Evolutionary conservation across 1,284 basidiomycete species (phyloP), one percentile per base, ranked within the genome.

Genomic region (Ceratobasidium sp.): DNA sequence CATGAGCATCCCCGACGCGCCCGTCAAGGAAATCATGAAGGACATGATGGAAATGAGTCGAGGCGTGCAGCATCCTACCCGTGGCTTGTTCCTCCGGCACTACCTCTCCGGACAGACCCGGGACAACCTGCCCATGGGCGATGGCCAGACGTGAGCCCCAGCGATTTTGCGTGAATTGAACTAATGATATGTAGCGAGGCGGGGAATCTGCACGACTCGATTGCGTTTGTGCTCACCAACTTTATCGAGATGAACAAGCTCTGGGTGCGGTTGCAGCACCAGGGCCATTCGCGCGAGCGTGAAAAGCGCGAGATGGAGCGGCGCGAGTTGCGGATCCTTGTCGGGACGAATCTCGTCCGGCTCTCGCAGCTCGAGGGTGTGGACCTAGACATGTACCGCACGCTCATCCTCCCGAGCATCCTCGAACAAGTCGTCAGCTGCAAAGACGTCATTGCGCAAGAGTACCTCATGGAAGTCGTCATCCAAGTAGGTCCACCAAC

Each of bases 221-320:
- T 93, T 73, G 87, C 87, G 1, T 98, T 97, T 77, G 94, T 97
- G 29, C 85, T 98, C 70, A 96, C 94, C 72, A 97, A 98, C 80
- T 97, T 97, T 76, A 94, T 98, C 77, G 95, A 98, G 78, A 98
- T 97, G 95, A 98, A 97, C 85, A 98, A 97, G 79, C 88, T 98
- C 31, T 98, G 95, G 95, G 96, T 98, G 1, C 89, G 95, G 49
- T 83, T 98, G 25, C 96, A 98, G 78, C 95, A 98, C 76, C 92
- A 96, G 77, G 96, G 95, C 0, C 94, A 96, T 77, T 96, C 94
- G 5, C 86, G 94, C 52, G 95, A 98, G 78, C 87, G 94, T 64
- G 95, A 98, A 78, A 96, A 96, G 79, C 89, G 96, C 65, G 95
- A 98, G 78, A 83, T 96, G 85, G 95, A 98, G 77, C 88, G 95